phyloP scores from a whole-genome alignment of 192 early-diverging fungal genomes.

The Podila verticillata region DNA sequence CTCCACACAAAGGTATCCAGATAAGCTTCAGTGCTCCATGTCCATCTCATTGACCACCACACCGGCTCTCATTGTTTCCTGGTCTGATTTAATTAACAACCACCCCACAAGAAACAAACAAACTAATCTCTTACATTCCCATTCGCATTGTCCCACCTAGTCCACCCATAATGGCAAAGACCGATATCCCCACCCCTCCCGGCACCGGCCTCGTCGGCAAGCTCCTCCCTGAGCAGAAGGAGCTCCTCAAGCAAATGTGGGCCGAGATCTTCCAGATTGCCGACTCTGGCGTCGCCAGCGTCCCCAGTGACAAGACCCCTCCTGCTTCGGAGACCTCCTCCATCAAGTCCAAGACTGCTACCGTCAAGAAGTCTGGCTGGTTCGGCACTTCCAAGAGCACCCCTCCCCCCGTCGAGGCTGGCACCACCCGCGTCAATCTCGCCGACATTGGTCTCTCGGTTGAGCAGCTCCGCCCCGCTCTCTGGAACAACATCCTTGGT shows the following conservation, averaged over 20 bases:
- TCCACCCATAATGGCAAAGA: conserved; percentile 30
- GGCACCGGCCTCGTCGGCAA: conserved; percentile 49
- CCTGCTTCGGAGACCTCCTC: conserved; percentile 16
- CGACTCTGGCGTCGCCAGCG: conserved; percentile 8
- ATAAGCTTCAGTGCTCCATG: not conserved
- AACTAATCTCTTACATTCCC: not conserved
- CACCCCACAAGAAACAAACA: not conserved
- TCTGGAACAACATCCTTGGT: conserved; percentile 49
- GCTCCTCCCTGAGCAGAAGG: conserved; percentile 46
- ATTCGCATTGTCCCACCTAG: not conserved
- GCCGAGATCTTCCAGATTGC: conserved; percentile 34
- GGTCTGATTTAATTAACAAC: too few relatives aligned
- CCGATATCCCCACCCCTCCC: conserved; percentile 38
- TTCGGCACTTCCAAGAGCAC: conserved; percentile 27
- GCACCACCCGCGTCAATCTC: conserved; percentile 21
- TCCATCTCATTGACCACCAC: not conserved
- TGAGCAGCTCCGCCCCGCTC: conserved; percentile 34
- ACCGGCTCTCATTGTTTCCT: too few relatives aligned
- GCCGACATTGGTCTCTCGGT: conserved; percentile 30
- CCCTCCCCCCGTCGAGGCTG: conserved; percentile 7
- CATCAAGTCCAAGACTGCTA: conserved; percentile 30
- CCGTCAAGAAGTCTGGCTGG: conserved; percentile 40
- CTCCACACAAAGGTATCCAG: conserved; percentile 1
- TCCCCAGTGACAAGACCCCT: conserved; percentile 2
- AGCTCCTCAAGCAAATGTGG: conserved; percentile 49